phyloP scores from a whole-genome alignment of 345 rosid species.

The Aquilaria yunnanensis region DNA sequence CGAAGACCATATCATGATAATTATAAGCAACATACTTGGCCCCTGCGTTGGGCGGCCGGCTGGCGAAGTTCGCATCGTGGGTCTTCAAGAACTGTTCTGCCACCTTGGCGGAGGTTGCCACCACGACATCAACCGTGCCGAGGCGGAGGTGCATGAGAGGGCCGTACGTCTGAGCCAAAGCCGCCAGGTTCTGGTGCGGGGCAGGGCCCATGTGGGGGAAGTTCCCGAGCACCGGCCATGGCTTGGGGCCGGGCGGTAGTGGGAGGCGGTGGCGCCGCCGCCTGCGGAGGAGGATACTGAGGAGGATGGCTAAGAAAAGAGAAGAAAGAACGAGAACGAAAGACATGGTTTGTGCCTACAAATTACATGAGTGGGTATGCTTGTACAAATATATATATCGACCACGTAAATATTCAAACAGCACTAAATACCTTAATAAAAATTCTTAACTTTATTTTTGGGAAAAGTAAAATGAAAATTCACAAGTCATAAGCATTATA shows the following conservation, averaged over 20 bases:
- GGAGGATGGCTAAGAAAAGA: conserved; percentile 9
- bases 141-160: conserved; percentile 76
- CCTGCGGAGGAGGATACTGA: conserved; percentile 22
- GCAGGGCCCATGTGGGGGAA: conserved; percentile 72
- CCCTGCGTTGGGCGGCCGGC: conserved; percentile 92
- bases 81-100: conserved; percentile 73
- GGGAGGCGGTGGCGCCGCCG: conserved; percentile 13
- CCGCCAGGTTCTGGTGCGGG: conserved; percentile 70
- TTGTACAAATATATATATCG: no score
- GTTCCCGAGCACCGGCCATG: conserved; percentile 91
- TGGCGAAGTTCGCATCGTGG: conserved; percentile 79
- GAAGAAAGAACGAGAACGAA: conserved; percentile 2
- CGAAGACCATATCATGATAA: conserved; percentile 87
- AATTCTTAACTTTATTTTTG: no score
- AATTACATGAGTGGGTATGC: background rate
- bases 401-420: no score
- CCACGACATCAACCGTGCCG: conserved; percentile 70
- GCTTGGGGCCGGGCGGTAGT: conserved; percentile 88
- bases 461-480: no score
- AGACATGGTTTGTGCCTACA: background rate
- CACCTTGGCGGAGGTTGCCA: conserved; percentile 77
- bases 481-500: no score
- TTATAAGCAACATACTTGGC: conserved; percentile 86
- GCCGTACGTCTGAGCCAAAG: conserved; percentile 54
- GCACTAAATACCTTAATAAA: no score